Evolutionary conservation across 805 yeast genomes (phyloP), one percentile per base, ranked within the genome.

Genomic region (Scheffersomyces stipitis): DNA sequence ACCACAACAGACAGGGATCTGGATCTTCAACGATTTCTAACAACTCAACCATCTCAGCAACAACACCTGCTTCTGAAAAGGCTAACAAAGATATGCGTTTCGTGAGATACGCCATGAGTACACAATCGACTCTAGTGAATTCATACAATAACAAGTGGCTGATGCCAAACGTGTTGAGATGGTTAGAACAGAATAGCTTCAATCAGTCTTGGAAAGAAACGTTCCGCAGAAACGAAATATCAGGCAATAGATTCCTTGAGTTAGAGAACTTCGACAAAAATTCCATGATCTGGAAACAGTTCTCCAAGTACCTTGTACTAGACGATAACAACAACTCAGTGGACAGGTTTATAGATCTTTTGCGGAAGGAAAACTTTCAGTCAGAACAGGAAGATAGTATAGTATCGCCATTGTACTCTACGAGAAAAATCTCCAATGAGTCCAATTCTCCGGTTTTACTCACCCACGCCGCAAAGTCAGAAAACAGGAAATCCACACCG

Each of bases 191-290:
- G n/a, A 73, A 88, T 54, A 71, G 75, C 15, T 89, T 89, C 60
- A 83, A 83, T 46, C 75, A 72, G 3, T 66, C 81, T 10, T 89
- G 96, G 96, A 66, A 75, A n/a, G 75, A 69, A 4, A 73, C 80
- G 13, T 84, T 89, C 58, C 63, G 64, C 28, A 69, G 69, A 29
- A 70, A 78, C 42, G 76, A 77, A 33, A 66, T 89, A 3, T 64
- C 71, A 7, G 88, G 89, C 0, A 73, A 77, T 31, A 64, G 73
- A 18, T 88, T 89, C 49, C 58, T 88, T 16, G 80, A 76, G 33
- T 64, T 89, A 46, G 73, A 80, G 33, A 86, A 81, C 29, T 84
- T 83, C 54, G 86, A 81, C 30, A 73, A 48, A 6, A 53, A 58
- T 23, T 64, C 71, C 4, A 45, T 55, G 23, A 60, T 78, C 18